phyloP scores from a whole-genome alignment of 352 stramenopile genomes.

The Pythium plurisporium region DNA sequence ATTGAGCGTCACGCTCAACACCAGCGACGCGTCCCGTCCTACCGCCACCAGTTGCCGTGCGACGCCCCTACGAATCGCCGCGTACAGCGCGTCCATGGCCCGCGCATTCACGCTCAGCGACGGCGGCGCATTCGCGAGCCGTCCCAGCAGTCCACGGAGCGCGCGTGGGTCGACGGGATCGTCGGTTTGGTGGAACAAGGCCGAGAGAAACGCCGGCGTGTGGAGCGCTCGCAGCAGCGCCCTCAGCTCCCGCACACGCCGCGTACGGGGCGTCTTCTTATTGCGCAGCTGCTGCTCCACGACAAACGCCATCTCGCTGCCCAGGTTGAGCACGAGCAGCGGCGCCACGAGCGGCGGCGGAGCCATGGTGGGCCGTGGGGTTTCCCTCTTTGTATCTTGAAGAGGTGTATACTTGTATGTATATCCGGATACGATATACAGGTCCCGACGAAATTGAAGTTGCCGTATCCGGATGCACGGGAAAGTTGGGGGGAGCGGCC shows the following conservation, averaged over 20 bases:
- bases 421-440: constrained; percentile 9
- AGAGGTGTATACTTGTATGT: background rate
- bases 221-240: constrained; percentile 91
- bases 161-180: constrained; percentile 60
- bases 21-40: constrained; percentile 59
- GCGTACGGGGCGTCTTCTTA: constrained; percentile 80
- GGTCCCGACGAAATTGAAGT: background rate
- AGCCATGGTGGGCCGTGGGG: constrained; percentile 24
- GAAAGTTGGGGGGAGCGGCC: constrained; percentile 5
- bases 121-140: constrained; percentile 88
- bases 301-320: constrained; percentile 91
- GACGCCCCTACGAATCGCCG: constrained; percentile 90
- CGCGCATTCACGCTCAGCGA: constrained; percentile 87
- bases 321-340: constrained; percentile 91
- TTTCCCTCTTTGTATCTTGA: background rate
- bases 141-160: constrained; percentile 87
- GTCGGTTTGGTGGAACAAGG: constrained; percentile 74
- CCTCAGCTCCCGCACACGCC: constrained; percentile 82
- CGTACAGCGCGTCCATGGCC: constrained; percentile 91
- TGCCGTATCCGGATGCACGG: background rate
- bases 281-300: constrained; percentile 85
- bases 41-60: constrained; percentile 86
- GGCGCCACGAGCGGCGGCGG: constrained; percentile 79
- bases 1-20: constrained; percentile 84
- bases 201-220: constrained; percentile 81